Evolutionary conservation across 139 green algal species (phyloP).

Genomic region (Micromonas pusilla): DNA sequence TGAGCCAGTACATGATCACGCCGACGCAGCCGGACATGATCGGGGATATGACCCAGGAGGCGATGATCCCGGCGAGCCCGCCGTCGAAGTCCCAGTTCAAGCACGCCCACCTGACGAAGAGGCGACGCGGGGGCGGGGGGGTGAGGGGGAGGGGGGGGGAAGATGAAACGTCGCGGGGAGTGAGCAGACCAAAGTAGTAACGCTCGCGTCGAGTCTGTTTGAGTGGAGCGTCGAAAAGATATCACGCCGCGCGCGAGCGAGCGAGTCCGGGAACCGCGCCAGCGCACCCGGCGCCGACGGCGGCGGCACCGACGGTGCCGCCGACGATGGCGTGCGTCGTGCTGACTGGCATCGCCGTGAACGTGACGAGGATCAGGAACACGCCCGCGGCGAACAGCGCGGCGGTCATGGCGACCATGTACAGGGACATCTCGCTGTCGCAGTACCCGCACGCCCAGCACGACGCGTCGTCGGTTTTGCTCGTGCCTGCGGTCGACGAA

Average conservation of each 20-base stretch:
- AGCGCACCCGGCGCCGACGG: conserved; percentile 15
- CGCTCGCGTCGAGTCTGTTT: too few relatives aligned
- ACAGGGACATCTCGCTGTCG: conserved; percentile 33
- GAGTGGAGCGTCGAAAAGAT: too few relatives aligned
- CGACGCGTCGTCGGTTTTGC: neutral
- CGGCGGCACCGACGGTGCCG: conserved; percentile 33
- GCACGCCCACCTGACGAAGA: conserved; percentile 19
- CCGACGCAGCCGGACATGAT: conserved; percentile 36
- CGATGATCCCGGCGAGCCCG: conserved; percentile 34
- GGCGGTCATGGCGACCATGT: conserved; percentile 45
- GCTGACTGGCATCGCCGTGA: conserved; percentile 51
- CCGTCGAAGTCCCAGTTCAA: conserved; percentile 21
- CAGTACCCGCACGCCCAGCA: conserved; percentile 33
- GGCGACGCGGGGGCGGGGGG: too few relatives aligned
- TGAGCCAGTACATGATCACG: conserved; percentile 14
- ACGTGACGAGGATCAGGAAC: conserved; percentile 48
- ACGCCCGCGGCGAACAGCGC: conserved; percentile 36
- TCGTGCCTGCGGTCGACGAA: conserved; percentile 3
- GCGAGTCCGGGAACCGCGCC: conserved; percentile 25
- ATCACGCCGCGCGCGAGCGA: neutral
- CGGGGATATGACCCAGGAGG: conserved; percentile 48
- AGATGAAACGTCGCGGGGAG: too few relatives aligned
- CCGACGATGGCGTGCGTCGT: conserved; percentile 50
- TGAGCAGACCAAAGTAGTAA: too few relatives aligned
- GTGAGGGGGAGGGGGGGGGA: too few relatives aligned